Conservation (phyloP, 805 yeast genomes). For the Schwanniomyces sp. region DNA sequence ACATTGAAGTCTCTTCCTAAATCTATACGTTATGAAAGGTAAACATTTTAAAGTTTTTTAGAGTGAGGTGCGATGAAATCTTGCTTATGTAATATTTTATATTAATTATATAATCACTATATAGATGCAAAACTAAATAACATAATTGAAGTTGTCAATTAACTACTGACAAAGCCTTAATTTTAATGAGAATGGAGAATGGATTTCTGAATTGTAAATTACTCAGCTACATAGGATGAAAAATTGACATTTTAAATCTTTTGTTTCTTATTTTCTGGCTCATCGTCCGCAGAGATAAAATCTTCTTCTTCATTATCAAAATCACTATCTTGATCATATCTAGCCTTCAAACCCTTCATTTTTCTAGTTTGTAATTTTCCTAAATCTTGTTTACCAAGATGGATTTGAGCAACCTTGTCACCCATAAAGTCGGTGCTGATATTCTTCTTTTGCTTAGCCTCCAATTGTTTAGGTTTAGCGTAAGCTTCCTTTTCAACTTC, state of each 20-base stretch:
- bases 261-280: slow-evolving; percentile 33
- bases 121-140: not conserved
- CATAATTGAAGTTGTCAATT: not conserved
- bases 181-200: not conserved
- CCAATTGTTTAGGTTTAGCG: slow-evolving; percentile 77
- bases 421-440: slow-evolving; percentile 86
- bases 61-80: slow-evolving; percentile 2
- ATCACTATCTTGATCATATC: slow-evolving; percentile 74
- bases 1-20: slow-evolving; percentile 6
- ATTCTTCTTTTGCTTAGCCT: slow-evolving; percentile 83
- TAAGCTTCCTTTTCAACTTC: slow-evolving; percentile 90
- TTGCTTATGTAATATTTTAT: slow-evolving; percentile 2
- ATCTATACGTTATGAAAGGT: not conserved
- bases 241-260: slow-evolving; percentile 15
- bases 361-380: slow-evolving; percentile 90
- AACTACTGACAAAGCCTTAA: not conserved
- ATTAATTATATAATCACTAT: not conserved
- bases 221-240: slow-evolving; percentile 5
- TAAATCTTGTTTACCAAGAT: slow-evolving; percentile 93
- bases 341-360: slow-evolving; percentile 95
- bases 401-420: slow-evolving; percentile 95
- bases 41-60: not conserved
- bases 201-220: slow-evolving; percentile 1
- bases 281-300: slow-evolving; percentile 14
- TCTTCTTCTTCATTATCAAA: slow-evolving; percentile 51